phyloP scores from a whole-genome alignment of 2,329 filamentous ascomycete genomes.

The Ophioceras dolichostomum region DNA sequence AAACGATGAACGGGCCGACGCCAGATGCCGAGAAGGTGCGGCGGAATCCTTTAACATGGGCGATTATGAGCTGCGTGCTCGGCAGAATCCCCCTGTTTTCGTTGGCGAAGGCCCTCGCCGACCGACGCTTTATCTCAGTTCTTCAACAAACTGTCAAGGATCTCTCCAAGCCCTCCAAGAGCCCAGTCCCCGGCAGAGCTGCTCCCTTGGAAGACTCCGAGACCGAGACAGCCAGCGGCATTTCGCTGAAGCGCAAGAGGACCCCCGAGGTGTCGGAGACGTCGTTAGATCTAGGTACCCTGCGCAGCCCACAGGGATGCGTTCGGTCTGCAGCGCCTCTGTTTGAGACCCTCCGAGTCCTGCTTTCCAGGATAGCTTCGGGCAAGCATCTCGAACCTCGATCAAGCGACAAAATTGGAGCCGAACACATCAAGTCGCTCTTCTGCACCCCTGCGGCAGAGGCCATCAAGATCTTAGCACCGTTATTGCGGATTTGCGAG shows the following conservation, averaged over 20 bases:
- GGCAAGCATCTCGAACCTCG: slow-evolving; percentile 16
- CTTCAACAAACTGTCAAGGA: slow-evolving; percentile 56
- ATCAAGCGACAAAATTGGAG: slow-evolving; percentile 36
- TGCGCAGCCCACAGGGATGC: slow-evolving; percentile 27
- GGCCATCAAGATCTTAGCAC: slow-evolving; percentile 29
- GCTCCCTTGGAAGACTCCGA: neutral
- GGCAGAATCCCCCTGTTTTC: slow-evolving; percentile 55
- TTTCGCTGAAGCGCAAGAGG: neutral
- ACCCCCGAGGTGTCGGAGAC: slow-evolving; percentile 15
- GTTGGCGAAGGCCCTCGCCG: slow-evolving; percentile 57
- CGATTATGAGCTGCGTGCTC: slow-evolving; percentile 47
- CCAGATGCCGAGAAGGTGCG: slow-evolving; percentile 37
- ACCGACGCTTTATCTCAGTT: slow-evolving; percentile 54
- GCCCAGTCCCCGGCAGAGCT: slow-evolving; percentile 12
- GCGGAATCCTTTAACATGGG: slow-evolving; percentile 46
- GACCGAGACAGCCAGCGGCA: slow-evolving; percentile 4
- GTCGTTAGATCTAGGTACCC: slow-evolving; percentile 24
- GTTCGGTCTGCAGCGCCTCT: slow-evolving; percentile 34
- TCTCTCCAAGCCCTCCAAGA: slow-evolving; percentile 22
- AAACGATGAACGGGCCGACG: slow-evolving; percentile 40
- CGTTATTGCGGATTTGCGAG: slow-evolving; percentile 32
- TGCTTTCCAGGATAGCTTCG: slow-evolving; percentile 32
- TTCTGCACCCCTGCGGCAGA: slow-evolving; percentile 38
- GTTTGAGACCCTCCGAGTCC: slow-evolving; percentile 30
- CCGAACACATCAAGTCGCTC: slow-evolving; percentile 44